Conservation (phyloP, 805 yeast genomes). For the Yueomyces sinensis region DNA sequence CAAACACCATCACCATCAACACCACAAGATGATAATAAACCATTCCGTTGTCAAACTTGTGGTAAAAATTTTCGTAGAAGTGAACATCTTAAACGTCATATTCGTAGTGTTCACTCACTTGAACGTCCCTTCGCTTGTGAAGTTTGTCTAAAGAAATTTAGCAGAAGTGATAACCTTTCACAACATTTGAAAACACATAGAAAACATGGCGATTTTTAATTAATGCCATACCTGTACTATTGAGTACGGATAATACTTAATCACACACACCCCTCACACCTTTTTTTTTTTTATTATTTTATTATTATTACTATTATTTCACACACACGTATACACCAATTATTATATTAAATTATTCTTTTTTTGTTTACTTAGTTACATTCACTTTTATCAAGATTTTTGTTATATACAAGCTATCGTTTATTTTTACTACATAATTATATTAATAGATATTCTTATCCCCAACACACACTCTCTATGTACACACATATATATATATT, state of each 20-base stretch:
- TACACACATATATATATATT: too few relatives aligned
- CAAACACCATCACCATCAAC: too few relatives aligned
- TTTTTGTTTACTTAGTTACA: background rate
- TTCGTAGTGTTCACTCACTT: constrained; percentile 50
- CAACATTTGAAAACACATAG: constrained; percentile 49
- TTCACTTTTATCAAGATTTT: background rate
- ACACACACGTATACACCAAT: too few relatives aligned
- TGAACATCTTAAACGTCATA: constrained; percentile 56
- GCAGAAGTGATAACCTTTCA: constrained; percentile 53
- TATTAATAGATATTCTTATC: background rate
- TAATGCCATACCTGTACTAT: too few relatives aligned
- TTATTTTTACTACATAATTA: background rate
- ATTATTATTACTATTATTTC: too few relatives aligned
- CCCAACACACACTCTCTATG: too few relatives aligned
- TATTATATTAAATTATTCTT: background rate
- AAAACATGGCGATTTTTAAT: constrained; percentile 19
- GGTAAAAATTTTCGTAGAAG: constrained; percentile 40
- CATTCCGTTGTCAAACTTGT: constrained; percentile 27
- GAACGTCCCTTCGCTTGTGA: constrained; percentile 47
- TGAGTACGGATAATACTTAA: too few relatives aligned
- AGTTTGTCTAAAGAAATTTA: constrained; percentile 46
- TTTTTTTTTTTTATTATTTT: too few relatives aligned
- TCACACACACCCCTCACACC: too few relatives aligned
- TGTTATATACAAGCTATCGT: background rate
- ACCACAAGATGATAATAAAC: constrained; percentile 18